Percentiles rank a stretch among this genome's conserved stretches.
These are phyloP conservation scores for Penicillium waksmanii DNA, from an alignment of 495 filamentous ascomycete species.

Conservation along the genomic window DNA sequence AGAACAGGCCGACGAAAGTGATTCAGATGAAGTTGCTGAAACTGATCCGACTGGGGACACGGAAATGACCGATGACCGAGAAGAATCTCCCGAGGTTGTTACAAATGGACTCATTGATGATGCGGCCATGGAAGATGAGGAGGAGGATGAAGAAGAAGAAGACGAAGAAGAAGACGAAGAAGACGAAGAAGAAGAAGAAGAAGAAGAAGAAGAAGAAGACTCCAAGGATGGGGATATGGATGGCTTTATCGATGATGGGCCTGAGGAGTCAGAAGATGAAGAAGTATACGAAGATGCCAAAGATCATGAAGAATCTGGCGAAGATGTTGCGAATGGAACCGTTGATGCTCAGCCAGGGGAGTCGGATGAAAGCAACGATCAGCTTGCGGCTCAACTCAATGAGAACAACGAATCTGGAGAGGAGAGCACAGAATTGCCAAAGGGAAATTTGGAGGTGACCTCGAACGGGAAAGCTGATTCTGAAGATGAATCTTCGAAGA, in stretches of 20 bases:
- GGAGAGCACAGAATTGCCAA: not conserved
- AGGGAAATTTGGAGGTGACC: not conserved
- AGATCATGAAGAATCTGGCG: not conserved
- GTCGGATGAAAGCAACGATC: not conserved
- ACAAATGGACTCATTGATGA: slow-evolving; percentile 3
- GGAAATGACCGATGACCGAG: slow-evolving; percentile 4
- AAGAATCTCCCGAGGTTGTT: not conserved
- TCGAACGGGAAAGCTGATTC: not conserved
- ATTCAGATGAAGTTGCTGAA: not conserved
- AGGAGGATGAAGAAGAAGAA: not conserved
- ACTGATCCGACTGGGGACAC: not conserved
- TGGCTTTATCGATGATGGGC: not conserved
- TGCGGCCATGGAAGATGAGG: not conserved
- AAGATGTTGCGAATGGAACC: not conserved
- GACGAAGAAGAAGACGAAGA: not conserved
- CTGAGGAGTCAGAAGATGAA: not conserved
- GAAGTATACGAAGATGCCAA: not conserved
- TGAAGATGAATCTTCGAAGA: not conserved
- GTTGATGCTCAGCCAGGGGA: not conserved
- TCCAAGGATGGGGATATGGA: not conserved
- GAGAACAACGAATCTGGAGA: not conserved
- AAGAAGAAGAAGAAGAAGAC: too few relatives aligned
- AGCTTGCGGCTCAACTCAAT: not conserved
- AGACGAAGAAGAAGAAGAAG: not conserved
- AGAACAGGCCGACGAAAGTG: too few relatives aligned